Conservation (phyloP, 2,329 filamentous ascomycete genomes). For the Colletotrichum horii region DNA sequence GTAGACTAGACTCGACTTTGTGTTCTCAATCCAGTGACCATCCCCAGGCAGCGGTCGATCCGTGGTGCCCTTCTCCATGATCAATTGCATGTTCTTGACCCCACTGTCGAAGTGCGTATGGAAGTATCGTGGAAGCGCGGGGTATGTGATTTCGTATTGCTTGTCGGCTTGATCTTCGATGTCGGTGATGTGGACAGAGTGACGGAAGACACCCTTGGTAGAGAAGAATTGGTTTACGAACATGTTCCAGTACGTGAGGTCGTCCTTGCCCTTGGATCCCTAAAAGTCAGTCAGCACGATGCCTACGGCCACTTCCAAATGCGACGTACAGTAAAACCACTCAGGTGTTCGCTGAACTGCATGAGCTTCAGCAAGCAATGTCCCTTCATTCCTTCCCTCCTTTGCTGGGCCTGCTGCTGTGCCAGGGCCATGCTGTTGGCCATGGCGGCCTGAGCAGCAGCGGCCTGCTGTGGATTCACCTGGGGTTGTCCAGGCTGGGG, state of each 20-base stretch:
- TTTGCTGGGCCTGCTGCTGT: constrained; percentile 51
- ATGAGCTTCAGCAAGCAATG: constrained; percentile 65
- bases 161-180: constrained; percentile 69
- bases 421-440: constrained; percentile 35
- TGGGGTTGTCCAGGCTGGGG: constrained; percentile 36
- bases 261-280: constrained; percentile 66
- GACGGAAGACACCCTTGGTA: constrained; percentile 75
- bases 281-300: constrained; percentile 30
- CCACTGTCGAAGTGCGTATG: constrained; percentile 88
- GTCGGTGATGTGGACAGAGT: constrained; percentile 66
- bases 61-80: constrained; percentile 70
- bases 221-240: constrained; percentile 88
- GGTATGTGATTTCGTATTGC: constrained; percentile 83
- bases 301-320: neutral
- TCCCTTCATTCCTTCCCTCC: constrained; percentile 57
- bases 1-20: constrained; percentile 81
- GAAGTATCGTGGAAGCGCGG: constrained; percentile 87
- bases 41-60: constrained; percentile 65
- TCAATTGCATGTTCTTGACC: constrained; percentile 83
- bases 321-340: constrained; percentile 57
- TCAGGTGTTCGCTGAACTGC: constrained; percentile 68
- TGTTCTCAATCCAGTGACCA: constrained; percentile 76
- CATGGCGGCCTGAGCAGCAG: constrained; percentile 26
- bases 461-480: constrained; percentile 27
- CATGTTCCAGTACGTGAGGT: constrained; percentile 76